Evolutionary conservation across 2,329 filamentous ascomycete species (phyloP).

Genomic region (Aspergillus clavatus): DNA sequence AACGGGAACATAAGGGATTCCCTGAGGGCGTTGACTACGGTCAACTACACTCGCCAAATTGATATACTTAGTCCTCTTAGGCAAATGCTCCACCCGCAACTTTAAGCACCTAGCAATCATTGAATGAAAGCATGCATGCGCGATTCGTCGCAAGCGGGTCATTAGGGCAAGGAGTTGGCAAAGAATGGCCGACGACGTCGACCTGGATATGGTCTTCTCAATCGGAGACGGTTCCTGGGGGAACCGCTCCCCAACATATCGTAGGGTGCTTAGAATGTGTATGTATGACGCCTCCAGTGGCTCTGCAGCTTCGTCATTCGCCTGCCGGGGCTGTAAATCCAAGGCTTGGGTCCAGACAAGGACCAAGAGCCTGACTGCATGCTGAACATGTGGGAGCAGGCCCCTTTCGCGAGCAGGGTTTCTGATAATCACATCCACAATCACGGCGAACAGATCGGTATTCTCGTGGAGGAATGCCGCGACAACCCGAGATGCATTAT

Average conservation of each 20-base stretch:
- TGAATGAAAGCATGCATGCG: conserved; percentile 3
- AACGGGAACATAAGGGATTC: conserved; percentile 1
- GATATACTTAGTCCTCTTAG: not conserved
- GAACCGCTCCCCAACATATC: not conserved
- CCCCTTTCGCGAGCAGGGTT: conserved; percentile 3
- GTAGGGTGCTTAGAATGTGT: conserved; percentile 2
- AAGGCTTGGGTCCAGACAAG: conserved; percentile 2
- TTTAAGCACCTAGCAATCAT: conserved; percentile 2
- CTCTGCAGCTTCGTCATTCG: not conserved
- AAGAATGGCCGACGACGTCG: conserved; percentile 2
- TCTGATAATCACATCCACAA: conserved; percentile 5
- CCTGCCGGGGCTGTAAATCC: not conserved
- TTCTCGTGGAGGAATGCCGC: conserved; percentile 4
- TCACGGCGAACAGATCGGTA: conserved; percentile 3
- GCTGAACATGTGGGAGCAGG: conserved; percentile 3
- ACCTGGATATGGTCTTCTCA: conserved; percentile 1
- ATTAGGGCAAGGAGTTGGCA: conserved; percentile 2
- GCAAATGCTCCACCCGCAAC: conserved; percentile 3
- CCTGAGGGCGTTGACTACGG: conserved; percentile 1
- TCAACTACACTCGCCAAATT: not conserved
- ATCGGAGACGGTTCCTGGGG: not conserved
- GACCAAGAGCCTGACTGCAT: conserved; percentile 1
- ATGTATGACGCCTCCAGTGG: not conserved
- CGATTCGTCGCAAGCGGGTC: not conserved
- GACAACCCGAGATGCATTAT: conserved; percentile 4